Conservation (phyloP, 106 monocot genomes). For the Phalaenopsis aphrodite region DNA sequence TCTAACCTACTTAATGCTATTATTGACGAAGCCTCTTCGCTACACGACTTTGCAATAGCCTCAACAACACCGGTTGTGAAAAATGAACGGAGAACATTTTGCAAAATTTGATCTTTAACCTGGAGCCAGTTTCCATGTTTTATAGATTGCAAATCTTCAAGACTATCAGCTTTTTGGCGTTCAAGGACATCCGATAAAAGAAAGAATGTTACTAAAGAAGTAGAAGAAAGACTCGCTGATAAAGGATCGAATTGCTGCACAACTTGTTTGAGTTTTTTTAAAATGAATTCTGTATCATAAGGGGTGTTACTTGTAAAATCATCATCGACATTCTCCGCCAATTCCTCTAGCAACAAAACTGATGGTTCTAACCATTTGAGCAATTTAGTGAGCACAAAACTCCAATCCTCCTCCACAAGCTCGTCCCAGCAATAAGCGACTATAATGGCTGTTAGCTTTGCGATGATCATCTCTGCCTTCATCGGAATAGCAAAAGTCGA, state of each 20-base stretch:
- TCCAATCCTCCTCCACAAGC: slow-evolving; percentile 79
- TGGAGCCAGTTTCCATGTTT: slow-evolving; percentile 29
- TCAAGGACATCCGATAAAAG: slow-evolving; percentile 33
- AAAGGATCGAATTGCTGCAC: slow-evolving; percentile 40
- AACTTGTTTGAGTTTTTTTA: slow-evolving; percentile 39
- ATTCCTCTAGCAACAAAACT: slow-evolving; percentile 80
- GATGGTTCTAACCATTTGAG: slow-evolving; percentile 49
- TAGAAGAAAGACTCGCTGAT: slow-evolving; percentile 35
- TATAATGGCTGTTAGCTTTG: slow-evolving; percentile 61
- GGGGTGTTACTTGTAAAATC: slow-evolving; percentile 15
- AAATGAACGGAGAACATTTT: slow-evolving; percentile 68
- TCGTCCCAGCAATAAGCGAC: slow-evolving; percentile 87
- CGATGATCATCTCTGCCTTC: slow-evolving; percentile 30
- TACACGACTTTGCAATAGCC: slow-evolving; percentile 54
- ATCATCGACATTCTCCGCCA: slow-evolving; percentile 63
- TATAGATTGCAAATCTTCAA: slow-evolving; percentile 14
- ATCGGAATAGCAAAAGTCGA: slow-evolving; percentile 10
- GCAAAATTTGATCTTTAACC: slow-evolving; percentile 38
- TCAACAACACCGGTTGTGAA: slow-evolving; percentile 66
- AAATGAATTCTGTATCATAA: slow-evolving; percentile 18
- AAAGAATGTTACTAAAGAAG: slow-evolving; percentile 48
- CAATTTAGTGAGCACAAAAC: slow-evolving; percentile 46
- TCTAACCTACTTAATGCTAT: slow-evolving; percentile 50
- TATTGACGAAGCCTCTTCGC: slow-evolving; percentile 40
- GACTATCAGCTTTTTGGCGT: slow-evolving; percentile 22